Percentiles rank a stretch among this genome's conserved stretches.
These are phyloP conservation scores for Metschnikowia vanudenii DNA, from an alignment of 805 yeast species.

Conservation along the genomic window DNA sequence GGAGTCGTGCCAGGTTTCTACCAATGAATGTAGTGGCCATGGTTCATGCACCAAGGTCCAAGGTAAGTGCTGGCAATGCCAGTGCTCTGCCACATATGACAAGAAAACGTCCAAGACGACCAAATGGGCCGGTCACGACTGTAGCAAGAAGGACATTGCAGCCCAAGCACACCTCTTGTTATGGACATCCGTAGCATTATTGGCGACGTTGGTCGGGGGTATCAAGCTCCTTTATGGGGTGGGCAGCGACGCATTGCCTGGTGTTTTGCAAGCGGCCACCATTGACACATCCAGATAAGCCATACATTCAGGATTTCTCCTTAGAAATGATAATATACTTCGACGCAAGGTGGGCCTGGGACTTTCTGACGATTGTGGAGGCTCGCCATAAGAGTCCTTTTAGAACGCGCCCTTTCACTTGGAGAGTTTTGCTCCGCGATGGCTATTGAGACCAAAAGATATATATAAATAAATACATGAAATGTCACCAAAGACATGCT, in stretches of 20 bases:
- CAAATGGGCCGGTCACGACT: slow-evolving; percentile 56
- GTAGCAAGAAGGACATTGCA: slow-evolving; percentile 67
- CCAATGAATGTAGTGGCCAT: slow-evolving; percentile 52
- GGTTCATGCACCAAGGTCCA: slow-evolving; percentile 46
- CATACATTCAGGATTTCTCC: neutral
- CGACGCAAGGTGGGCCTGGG: no score
- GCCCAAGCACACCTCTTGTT: slow-evolving; percentile 64
- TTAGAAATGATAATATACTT: no score
- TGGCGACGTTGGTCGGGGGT: slow-evolving; percentile 48
- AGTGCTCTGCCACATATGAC: slow-evolving; percentile 46
- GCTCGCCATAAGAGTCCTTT: no score
- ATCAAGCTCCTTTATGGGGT: slow-evolving; percentile 51
- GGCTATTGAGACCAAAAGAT: no score
- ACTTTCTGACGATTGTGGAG: no score
- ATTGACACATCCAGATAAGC: slow-evolving; percentile 16
- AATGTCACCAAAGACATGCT: no score
- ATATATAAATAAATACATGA: no score
- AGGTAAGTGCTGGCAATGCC: slow-evolving; percentile 49
- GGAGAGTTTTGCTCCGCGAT: no score
- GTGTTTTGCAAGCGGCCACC: slow-evolving; percentile 62
- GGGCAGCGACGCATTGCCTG: slow-evolving; percentile 66
- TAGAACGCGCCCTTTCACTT: no score
- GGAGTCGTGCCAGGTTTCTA: slow-evolving; percentile 46
- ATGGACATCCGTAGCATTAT: slow-evolving; percentile 58
- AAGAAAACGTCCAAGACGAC: slow-evolving; percentile 45